Base-by-base conservation (phyloP, 2,329 filamentous ascomycete genomes). In the Colletotrichum limetticola region DNA sequence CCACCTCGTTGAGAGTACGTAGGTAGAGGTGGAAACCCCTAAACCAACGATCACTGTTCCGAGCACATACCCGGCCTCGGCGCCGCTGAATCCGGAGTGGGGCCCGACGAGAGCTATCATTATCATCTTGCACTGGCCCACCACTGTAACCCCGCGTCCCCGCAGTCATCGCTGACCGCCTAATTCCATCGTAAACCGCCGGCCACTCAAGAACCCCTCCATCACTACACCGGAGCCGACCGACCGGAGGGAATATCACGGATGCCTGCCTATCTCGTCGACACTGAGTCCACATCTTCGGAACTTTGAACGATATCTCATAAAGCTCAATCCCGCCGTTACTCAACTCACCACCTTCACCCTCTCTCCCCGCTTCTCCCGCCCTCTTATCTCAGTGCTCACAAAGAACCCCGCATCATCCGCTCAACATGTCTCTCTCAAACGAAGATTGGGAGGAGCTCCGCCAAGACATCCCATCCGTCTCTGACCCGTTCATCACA, bases 401-500 rank as follows among this genome's bases (percentile, higher is more conserved):
- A n/a, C 19, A 49, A 49, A 19, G 12, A n/a, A 56, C 53, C 53
- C 65, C 53, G 3, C 72, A 64, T 8, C 3, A 2, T 37, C 46
- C 42, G 14, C 46, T 46, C 66, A 66, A 14, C 30, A 85, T 85
- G 80, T 79, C 82, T 37, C 83, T 87, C 79, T 84, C 86, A 59
- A 86, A 90, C 52, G 85, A 90, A 68, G 89, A 91, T 68, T 92
- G 90, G 89, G 85, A 85, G 35, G 88, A 90, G 75, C 80, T 92
- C 72, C 80, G 84, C 58, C 81, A 86, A 72, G 89, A 87, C n/a
- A 83, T 93, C 49, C 91, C 91, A 5, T 82, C 83, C 2, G 83
- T 83, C 24, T 84, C 89, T 11, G 94, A 97, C 77, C 91, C 92
- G 0, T 95, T 97, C 81, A 89, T 98, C 59, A 91, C 94, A 77